Conservation (phyloP, 768 basidiomycete species). For the Suillus americanus region DNA sequence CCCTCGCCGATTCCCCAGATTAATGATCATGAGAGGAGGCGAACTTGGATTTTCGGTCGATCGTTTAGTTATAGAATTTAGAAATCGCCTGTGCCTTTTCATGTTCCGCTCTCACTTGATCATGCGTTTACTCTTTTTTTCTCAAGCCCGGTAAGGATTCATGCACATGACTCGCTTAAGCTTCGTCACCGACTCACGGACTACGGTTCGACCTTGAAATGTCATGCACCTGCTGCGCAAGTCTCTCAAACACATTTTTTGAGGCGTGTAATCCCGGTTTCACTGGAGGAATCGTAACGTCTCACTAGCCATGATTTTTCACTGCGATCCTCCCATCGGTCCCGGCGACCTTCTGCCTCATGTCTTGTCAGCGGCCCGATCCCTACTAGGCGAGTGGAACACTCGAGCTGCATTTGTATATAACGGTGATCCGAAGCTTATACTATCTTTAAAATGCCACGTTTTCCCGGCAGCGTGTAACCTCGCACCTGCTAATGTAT, state of each 20-base stretch:
- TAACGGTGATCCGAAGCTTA: background rate
- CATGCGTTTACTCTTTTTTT: background rate
- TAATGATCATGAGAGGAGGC: background rate
- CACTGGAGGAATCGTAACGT: background rate
- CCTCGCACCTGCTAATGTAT: background rate
- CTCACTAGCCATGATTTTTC: background rate
- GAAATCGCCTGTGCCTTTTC: background rate
- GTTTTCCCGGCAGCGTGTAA: background rate
- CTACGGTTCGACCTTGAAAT: background rate
- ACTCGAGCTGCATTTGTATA: too few relatives aligned
- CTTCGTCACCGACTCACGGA: background rate
- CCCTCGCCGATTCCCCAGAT: background rate
- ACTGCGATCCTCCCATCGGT: background rate
- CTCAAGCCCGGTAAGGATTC: background rate
- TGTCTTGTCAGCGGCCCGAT: background rate
- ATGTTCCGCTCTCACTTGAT: background rate
- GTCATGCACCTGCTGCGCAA: background rate
- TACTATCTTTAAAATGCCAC: background rate
- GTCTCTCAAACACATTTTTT: background rate
- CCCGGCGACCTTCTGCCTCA: background rate
- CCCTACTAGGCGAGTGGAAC: background rate
- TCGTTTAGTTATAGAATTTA: background rate
- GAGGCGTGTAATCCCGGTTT: background rate
- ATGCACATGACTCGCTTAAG: background rate
- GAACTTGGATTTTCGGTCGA: background rate